Evolutionary conservation across 805 yeast genomes (phyloP), one percentile per base, ranked within the genome.

Genomic region (Metschnikowia proteae): DNA sequence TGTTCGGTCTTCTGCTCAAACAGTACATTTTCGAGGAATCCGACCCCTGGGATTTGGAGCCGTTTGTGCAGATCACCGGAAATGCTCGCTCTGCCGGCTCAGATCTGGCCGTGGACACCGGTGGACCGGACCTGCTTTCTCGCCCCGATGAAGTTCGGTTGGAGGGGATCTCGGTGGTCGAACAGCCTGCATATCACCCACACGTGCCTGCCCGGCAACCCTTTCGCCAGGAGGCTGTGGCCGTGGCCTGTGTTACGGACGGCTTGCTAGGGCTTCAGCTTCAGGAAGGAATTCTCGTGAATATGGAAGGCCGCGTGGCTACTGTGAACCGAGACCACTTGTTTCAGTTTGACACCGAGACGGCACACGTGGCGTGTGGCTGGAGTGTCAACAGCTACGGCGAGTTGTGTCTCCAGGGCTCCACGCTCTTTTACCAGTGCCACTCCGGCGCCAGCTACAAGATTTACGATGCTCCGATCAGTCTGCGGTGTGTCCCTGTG

Each of bases 391-490:
- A 71, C 3, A 39, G 46, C 1, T 43, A 59, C 6, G 75, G 75
- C 7, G 60, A 62, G 51, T 62, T 71, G 50, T 63, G 66, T 10
- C 38, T 42, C 31, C 26, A 42, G 8, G 45, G 45, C 4, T 25
- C 38, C 28, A 32, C 45, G 13, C 53, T 55, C 36, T 71, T 71
- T 48, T 71, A 58, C 54, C 75, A 70, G 52, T 71, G 76, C 59
- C 62, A 67, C 13, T 64, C 72, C 3, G 76, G 76, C 0, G 68
- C 65, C 29, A 69, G 63, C 56, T 70, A 66, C 57, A 71, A 71
- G 46, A 51, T 71, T 37, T 70, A 70, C 52, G 71, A 70, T 47
- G 49, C 55, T 22, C 56, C 62, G 4, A 66, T 71, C 45, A 73
- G 61, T 6, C 53, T 49, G 31, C 68, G 69, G 47, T 71, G 76